phyloP scores from a whole-genome alignment of 441 rosid genomes.

The Eutrema salsugineum region DNA sequence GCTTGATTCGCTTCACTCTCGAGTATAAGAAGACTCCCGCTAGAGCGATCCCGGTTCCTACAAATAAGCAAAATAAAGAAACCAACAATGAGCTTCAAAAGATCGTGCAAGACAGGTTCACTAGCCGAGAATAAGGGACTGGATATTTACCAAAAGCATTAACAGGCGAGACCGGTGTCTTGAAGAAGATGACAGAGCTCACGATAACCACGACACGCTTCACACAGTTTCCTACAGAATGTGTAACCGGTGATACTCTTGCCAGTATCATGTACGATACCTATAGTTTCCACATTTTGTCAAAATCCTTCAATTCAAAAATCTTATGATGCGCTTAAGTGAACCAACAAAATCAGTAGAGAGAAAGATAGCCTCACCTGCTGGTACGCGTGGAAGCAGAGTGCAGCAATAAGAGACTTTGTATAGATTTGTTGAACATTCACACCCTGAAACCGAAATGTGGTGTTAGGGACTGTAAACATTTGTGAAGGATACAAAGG shows the following conservation, averaged over 20 bases:
- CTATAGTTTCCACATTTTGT: constrained; percentile 39
- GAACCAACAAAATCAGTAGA: background rate
- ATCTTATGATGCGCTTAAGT: background rate
- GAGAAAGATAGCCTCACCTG: constrained; percentile 49
- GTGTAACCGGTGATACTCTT: constrained; percentile 98
- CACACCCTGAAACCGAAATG: constrained; percentile 57
- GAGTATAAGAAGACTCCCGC: constrained; percentile 95
- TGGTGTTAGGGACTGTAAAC: background rate
- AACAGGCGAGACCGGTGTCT: constrained; percentile 76
- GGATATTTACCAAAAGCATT: constrained; percentile 69
- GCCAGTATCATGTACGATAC: constrained; percentile 94
- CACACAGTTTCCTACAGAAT: constrained; percentile 99
- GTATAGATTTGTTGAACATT: constrained; percentile 60
- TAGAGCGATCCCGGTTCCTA: constrained; percentile 94
- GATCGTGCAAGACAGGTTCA: background rate
- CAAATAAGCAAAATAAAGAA: background rate
- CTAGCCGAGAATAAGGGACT: background rate
- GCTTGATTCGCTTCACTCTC: constrained; percentile 87
- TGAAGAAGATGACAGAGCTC: constrained; percentile 92
- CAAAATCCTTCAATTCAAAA: background rate
- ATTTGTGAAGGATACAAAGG: background rate
- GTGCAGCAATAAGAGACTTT: constrained; percentile 81
- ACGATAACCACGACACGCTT: constrained; percentile 98
- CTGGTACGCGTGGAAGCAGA: constrained; percentile 98
- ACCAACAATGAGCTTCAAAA: constrained; percentile 19